Base-by-base conservation (phyloP, 495 filamentous ascomycete genomes). In the Talaromyces stipitatus region DNA sequence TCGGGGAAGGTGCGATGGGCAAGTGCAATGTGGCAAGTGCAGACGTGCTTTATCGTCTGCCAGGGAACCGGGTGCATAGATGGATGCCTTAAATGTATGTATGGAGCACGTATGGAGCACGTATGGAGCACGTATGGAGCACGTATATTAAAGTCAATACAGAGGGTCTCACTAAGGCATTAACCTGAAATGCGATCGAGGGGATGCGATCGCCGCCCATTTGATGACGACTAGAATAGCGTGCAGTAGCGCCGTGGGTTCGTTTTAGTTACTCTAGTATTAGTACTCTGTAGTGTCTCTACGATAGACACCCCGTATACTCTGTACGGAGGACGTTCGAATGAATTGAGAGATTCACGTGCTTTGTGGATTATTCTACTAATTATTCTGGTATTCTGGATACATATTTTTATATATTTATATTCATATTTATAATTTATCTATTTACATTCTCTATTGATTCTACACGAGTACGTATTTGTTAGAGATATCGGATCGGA, bases 401-500 rank as follows among this genome's bases (percentile, higher is more conserved):
- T n/a, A n/a, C n/a, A n/a, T n/a, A n/a, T n/a, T n/a, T 6, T 33
- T 33, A 33, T 20, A 46, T 10, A 20, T 46, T 7, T 20, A 46
- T 46, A 46, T n/a, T 16, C 20, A 9, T 6, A 46, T 5, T 46
- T 46, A 46, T 46, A 33, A 33, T 33, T 12, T 7, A 33, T 12
- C 6, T 12, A 33, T 33, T 6, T 12, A 33, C 30, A 12, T 12
- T 33, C 7, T 33, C 6, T 12, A 6, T n/a, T n/a, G n/a, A n/a
- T n/a, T n/a, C n/a, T n/a, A n/a, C n/a, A n/a, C n/a, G n/a, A n/a
- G n/a, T n/a, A n/a, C n/a, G n/a, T n/a, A n/a, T n/a, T n/a, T n/a
- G n/a, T n/a, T n/a, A n/a, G n/a, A n/a, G n/a, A n/a, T 48, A 12
- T 54, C 52, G 52, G 52, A 54, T 54, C 41, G 52, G 52, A 54